Evolutionary conservation across 2,329 filamentous ascomycete species (phyloP).

Genomic region (Onygena corvina): DNA sequence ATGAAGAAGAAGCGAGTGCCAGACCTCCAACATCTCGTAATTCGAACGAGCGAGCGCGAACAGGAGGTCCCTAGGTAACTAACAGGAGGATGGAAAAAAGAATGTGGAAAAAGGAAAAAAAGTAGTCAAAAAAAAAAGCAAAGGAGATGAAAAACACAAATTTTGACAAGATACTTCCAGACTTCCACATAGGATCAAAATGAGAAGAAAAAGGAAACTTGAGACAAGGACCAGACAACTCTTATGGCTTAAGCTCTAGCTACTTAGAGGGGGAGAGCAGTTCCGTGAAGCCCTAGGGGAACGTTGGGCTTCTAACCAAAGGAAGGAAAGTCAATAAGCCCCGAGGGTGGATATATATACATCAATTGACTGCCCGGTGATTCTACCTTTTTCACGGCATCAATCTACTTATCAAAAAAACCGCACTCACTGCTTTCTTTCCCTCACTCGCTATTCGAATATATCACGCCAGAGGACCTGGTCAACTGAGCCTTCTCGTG

Average conservation of each 20-base stretch:
- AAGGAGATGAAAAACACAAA: no score
- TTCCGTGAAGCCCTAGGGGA: constrained; percentile 1
- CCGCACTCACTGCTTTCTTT: background rate
- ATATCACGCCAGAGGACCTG: background rate
- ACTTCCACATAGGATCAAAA: background rate
- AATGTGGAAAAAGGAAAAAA: background rate
- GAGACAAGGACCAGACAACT: constrained; percentile 5
- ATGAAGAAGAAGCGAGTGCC: background rate
- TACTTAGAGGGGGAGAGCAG: constrained; percentile 2
- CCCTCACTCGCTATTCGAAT: background rate
- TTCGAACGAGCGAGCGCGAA: background rate
- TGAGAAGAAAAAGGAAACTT: constrained; percentile 1
- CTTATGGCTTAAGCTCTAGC: background rate
- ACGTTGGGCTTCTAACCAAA: background rate
- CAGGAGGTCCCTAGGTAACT: background rate
- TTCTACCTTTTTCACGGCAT: background rate
- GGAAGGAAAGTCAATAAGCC: background rate
- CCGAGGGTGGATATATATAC: background rate
- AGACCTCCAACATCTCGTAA: background rate
- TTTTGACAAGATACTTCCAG: background rate
- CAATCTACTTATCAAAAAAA: background rate
- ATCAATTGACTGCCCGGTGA: background rate
- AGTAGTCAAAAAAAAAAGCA: background rate
- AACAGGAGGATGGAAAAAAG: background rate
- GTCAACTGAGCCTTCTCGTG: background rate